These are phyloP conservation scores for Colletotrichum somersetense DNA, from an alignment of 2,329 filamentous ascomycete species.

Conservation along the genomic window DNA sequence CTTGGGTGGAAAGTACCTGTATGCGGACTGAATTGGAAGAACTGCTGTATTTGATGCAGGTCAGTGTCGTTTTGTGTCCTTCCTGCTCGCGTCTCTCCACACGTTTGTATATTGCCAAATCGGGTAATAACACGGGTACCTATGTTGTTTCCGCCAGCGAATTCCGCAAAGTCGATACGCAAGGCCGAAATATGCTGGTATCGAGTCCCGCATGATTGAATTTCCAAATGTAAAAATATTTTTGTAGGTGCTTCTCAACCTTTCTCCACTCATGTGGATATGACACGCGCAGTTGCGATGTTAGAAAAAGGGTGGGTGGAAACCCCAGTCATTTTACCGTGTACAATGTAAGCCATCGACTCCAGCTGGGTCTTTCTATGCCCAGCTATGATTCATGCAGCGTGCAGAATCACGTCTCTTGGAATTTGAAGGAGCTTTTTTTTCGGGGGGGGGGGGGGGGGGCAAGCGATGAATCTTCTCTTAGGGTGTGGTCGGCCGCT, in stretches of 20 bases:
- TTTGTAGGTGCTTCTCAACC: not conserved
- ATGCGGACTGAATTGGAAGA: not conserved
- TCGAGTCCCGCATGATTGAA: not conserved
- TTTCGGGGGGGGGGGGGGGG: too few relatives aligned
- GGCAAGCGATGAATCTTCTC: not conserved
- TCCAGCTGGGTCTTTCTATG: not conserved
- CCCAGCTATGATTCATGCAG: too few relatives aligned
- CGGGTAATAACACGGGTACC: not conserved
- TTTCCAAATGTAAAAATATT: not conserved
- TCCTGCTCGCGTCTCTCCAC: not conserved
- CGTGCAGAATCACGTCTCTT: too few relatives aligned
- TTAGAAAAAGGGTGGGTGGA: not conserved
- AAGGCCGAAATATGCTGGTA: not conserved
- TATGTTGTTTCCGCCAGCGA: too few relatives aligned
- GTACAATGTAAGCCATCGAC: not conserved
- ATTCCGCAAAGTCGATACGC: not conserved
- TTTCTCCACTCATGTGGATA: not conserved
- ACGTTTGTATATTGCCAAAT: not conserved
- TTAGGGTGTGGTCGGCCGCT: too few relatives aligned
- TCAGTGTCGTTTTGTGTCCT: not conserved
- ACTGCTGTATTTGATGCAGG: not conserved
- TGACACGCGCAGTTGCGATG: not conserved
- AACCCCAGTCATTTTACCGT: too few relatives aligned
- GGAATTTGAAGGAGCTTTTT: too few relatives aligned
- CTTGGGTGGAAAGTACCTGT: not conserved